These are phyloP conservation scores for Cordyceps militaris DNA, from an alignment of 2,329 filamentous ascomycete genomes.

Conservation along the genomic window DNA sequence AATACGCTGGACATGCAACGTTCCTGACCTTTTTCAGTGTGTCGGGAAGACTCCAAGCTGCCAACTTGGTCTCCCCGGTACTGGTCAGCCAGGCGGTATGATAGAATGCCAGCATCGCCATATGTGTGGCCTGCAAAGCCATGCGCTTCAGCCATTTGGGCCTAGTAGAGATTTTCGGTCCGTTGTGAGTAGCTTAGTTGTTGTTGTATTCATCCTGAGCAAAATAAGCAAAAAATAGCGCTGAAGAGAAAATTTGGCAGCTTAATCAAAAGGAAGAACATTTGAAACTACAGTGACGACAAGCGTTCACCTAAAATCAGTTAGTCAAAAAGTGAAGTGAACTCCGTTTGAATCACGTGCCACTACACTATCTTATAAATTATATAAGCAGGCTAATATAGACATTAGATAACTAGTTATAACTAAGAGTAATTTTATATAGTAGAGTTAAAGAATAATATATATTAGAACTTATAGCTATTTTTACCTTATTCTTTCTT, in stretches of 20 bases:
- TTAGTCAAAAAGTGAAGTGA: slow-evolving; percentile 2
- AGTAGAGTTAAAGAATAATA: too few species aligned
- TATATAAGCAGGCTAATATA: too few species aligned
- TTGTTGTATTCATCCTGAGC: slow-evolving; percentile 28
- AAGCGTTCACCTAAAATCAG: background rate
- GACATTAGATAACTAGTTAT: too few species aligned
- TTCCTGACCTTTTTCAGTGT: slow-evolving; percentile 22
- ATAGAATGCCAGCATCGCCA: slow-evolving; percentile 28
- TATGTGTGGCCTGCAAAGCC: slow-evolving; percentile 25
- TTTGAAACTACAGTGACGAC: background rate
- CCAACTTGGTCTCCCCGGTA: slow-evolving; percentile 21
- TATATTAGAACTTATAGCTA: too few species aligned
- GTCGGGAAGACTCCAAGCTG: slow-evolving; percentile 24
- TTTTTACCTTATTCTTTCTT: too few species aligned
- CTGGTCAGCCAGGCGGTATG: slow-evolving; percentile 23
- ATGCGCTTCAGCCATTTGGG: slow-evolving; percentile 32
- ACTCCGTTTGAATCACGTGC: slow-evolving; percentile 11
- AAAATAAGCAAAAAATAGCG: background rate
- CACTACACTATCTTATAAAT: too few species aligned
- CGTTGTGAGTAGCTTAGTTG: slow-evolving; percentile 19
- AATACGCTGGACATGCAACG: background rate
- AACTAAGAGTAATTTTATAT: too few species aligned
- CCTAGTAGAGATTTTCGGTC: slow-evolving; percentile 25
- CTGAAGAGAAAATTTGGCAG: background rate
- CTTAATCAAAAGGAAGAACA: slow-evolving; percentile 1